Base-by-base conservation (phyloP, 441 rosid genomes). In the Cnidoscolus chayamansa region DNA sequence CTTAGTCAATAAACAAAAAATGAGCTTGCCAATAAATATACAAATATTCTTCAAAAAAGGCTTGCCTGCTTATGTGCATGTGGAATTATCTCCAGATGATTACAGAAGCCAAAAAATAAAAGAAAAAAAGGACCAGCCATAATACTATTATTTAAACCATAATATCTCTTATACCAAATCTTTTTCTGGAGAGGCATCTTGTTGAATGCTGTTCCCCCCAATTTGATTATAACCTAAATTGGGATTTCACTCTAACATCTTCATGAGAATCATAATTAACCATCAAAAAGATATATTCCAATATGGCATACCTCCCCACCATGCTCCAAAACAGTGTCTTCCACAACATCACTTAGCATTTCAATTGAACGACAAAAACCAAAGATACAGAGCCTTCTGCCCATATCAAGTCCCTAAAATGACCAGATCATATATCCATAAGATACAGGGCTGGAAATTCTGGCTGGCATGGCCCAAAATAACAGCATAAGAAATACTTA, bases 361-460 rank as follows among this genome's bases (percentile, higher is more conserved):
- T 94, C 97, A 77, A 91, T 81, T 31, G 98, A 94, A 51, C 97
- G 97, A 81, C 98, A 91, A 78, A 88, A 94, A 17, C 98, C 98
- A 79, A 81, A 85, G 50, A 94, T 94, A 79, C 97, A 94, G 25
- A 94, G 88, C 78, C 94, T 83, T 86, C 97, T 86, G 73, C 97
- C 97, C 86, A 60, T 82, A 79, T 94, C 95, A 71, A 90, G 95
- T 72, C 98, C 98, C 98, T 90, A 75, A 20, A 56, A 68, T 50
- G 49, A 76, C 13, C 65, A 74, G 57, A 77, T 35, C 25, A 51
- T 53, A 25, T 40, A 51, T 13, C 65, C 47, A 78, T 30, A 68
- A 72, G 71, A 51, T 54, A 50, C 32, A 40, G 64, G 63, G 59
- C 1, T 3, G 7, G 13, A 31, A 71, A 19, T 4, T 25, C 25